These are phyloP conservation scores for Crithidia bombi DNA, from an alignment of 208 protist species.

Conservation along the genomic window DNA sequence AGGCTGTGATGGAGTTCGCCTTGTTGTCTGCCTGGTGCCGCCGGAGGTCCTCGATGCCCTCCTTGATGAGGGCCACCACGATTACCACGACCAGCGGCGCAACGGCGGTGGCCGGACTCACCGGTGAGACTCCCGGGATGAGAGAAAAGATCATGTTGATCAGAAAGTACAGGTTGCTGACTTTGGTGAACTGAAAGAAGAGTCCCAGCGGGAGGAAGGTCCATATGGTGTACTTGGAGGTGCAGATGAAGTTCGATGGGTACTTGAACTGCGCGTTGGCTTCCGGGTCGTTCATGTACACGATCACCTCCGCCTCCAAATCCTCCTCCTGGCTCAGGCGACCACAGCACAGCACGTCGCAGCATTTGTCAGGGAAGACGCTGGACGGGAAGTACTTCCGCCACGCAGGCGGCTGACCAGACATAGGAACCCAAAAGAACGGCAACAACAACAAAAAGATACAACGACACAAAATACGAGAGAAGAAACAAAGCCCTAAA, in stretches of 20 bases:
- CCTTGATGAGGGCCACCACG: conserved; percentile 87
- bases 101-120: conserved; percentile 91
- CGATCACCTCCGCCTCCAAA: conserved; percentile 62
- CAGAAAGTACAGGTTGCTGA: conserved; percentile 96
- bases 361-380: conserved; percentile 41
- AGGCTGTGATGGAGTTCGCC: conserved; percentile 74
- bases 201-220: conserved; percentile 95
- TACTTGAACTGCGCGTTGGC: conserved; percentile 70
- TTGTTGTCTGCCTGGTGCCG: conserved; percentile 78
- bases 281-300: conserved; percentile 81
- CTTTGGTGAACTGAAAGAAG: conserved; percentile 92
- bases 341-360: conserved; percentile 53
- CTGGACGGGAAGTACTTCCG: conserved; percentile 31
- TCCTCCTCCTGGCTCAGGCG: conserved; percentile 38
- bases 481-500: neutral
- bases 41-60: conserved; percentile 90
- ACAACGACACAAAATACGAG: neutral
- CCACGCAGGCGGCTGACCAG: conserved; percentile 25
- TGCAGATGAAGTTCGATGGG: conserved; percentile 90
- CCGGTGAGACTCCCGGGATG: conserved; percentile 90
- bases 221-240: conserved; percentile 93
- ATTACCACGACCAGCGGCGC: conserved; percentile 92
- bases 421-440: conserved; percentile 27
- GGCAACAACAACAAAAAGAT: neutral
- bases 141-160: conserved; percentile 92